Conservation (phyloP, 192 early-diverging fungal genomes). For the Linnemannia exigua region DNA sequence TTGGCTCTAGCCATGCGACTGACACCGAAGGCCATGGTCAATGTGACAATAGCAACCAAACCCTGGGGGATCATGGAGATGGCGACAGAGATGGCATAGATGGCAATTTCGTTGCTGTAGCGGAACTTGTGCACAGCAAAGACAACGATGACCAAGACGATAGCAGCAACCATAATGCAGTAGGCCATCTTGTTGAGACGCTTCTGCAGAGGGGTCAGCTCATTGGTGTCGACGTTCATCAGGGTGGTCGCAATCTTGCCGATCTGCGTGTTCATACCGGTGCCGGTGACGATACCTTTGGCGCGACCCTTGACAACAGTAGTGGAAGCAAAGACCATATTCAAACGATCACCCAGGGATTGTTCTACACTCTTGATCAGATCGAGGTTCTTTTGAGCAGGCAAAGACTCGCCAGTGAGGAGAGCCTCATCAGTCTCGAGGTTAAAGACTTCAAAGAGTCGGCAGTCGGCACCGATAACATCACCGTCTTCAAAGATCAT, state of each 20-base stretch:
- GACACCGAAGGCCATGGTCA: conserved; percentile 95
- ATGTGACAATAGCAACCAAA: conserved; percentile 90
- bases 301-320: conserved; percentile 91
- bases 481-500: conserved; percentile 94
- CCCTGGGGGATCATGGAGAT: conserved; percentile 96
- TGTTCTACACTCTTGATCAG: conserved; percentile 75
- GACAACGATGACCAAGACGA: conserved; percentile 83
- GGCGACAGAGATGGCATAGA: conserved; percentile 87
- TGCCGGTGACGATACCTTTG: conserved; percentile 88
- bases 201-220: conserved; percentile 75
- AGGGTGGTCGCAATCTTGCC: conserved; percentile 92
- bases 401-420: conserved; percentile 90
- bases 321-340: conserved; percentile 91
- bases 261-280: conserved; percentile 89
- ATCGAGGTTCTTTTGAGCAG: conserved; percentile 80
- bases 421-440: conserved; percentile 93
- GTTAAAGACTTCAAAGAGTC: conserved; percentile 88
- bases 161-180: conserved; percentile 80
- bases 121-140: conserved; percentile 80
- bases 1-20: conserved; percentile 84
- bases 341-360: conserved; percentile 90
- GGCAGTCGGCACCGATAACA: conserved; percentile 91
- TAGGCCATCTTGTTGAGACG: conserved; percentile 80
- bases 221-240: conserved; percentile 65
- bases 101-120: conserved; percentile 69